These are phyloP conservation scores for Saccharomycopsis schoenii DNA, from an alignment of 805 yeast species.

Conservation along the genomic window DNA sequence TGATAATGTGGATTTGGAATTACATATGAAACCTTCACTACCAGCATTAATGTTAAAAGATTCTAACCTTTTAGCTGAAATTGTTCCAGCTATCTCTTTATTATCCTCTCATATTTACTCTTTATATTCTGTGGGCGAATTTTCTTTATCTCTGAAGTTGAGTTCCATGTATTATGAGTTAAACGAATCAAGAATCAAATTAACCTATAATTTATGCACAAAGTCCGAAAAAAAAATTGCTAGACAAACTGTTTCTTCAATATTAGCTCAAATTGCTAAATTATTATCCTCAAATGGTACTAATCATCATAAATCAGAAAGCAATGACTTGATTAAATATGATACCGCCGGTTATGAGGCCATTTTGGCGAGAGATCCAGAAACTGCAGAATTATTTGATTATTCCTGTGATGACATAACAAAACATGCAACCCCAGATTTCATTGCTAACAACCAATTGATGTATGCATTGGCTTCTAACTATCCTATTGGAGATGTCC, in stretches of 20 bases:
- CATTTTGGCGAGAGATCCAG: slow-evolving; percentile 52
- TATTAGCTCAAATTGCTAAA: slow-evolving; percentile 52
- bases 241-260: slow-evolving; percentile 39
- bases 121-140: slow-evolving; percentile 62
- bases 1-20: slow-evolving; percentile 24
- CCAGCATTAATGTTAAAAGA: slow-evolving; percentile 40
- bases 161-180: slow-evolving; percentile 42
- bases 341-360: slow-evolving; percentile 62
- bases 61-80: slow-evolving; percentile 43
- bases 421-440: slow-evolving; percentile 39
- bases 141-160: slow-evolving; percentile 49
- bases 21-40: slow-evolving; percentile 39
- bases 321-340: slow-evolving; percentile 24
- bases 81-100: slow-evolving; percentile 45
- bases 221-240: slow-evolving; percentile 40
- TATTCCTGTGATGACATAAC: slow-evolving; percentile 22
- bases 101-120: slow-evolving; percentile 58
- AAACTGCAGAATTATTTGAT: slow-evolving; percentile 47
- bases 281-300: slow-evolving; percentile 38
- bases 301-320: slow-evolving; percentile 18
- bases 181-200: slow-evolving; percentile 47
- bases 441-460: slow-evolving; percentile 57
- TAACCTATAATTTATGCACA: slow-evolving; percentile 43
- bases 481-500: slow-evolving; percentile 43
- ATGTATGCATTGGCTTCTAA: slow-evolving; percentile 63